Base-by-base conservation (phyloP, 1,284 basidiomycete genomes). In the Calocybe gambosa region DNA sequence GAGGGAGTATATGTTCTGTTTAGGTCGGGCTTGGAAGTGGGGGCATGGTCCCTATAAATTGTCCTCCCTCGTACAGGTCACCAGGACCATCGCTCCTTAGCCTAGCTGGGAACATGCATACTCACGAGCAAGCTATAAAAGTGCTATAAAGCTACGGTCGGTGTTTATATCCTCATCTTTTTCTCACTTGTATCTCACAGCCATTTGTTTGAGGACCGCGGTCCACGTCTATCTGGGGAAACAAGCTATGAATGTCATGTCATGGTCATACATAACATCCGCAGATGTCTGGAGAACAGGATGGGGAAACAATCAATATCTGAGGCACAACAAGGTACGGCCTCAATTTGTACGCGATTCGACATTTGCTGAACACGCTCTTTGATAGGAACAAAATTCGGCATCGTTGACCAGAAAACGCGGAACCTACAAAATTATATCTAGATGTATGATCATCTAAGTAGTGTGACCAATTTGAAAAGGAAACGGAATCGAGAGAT, bases 21-120 rank as follows among this genome's bases (percentile, higher is more conserved):
- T 31, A 18, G 16, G 29, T 21, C 33, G 42, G 41, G 42, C 6
- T 43, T 35, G 10, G 33, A 43, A 5, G 33, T 35, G 42, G 33
- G 23, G 42, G 42, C 20, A 35, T 23, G 12, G 9, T 21, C 19
- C 28, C 29, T n/a, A n/a, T n/a, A n/a, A n/a, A 16, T 23, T 20
- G 33, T 34, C 31, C 41, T 8, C 13, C 20, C 33, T n/a, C 29
- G n/a, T n/a, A 20, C 40, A 42, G 28, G 20, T 34, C 10, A 42
- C 20, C 40, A 19, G 3, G 19, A 29, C 21, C 8, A 12, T 2
- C 34, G 7, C n/a, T 19, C 28, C 20, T 19, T 21, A 33, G 13
- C 29, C 29, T n/a, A 8, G 29, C 29, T 8, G 29, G 29, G 29
- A 13, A n/a, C 13, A 31, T 10, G 6, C 13, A 13, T 31, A 13